These are phyloP conservation scores for Axilococcus clingmanii DNA, from an alignment of 139 green algal species.

Conservation along the genomic window DNA sequence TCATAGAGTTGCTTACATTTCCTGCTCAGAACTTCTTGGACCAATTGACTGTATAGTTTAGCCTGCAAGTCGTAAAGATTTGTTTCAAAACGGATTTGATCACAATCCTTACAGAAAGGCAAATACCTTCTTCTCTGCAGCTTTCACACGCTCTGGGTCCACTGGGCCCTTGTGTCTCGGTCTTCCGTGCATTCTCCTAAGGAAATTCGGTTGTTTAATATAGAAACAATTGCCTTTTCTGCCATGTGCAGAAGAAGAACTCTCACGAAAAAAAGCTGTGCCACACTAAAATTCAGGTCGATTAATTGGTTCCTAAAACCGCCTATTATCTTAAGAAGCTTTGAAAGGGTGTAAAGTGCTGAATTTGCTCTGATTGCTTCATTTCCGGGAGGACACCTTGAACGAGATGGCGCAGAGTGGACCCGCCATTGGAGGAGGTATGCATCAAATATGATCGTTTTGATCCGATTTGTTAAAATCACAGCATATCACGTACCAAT, in stretches of 20 bases:
- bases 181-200: constrained; percentile 25
- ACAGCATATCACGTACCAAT: background rate
- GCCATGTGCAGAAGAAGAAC: no score
- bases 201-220: background rate
- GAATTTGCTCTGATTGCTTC: background rate
- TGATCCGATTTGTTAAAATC: background rate
- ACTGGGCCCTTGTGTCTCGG: constrained; percentile 12
- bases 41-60: constrained; percentile 30
- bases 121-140: constrained; percentile 23
- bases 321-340: no score
- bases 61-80: constrained; percentile 15
- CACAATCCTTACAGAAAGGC: constrained; percentile 10
- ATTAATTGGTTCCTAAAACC: no score
- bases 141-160: constrained; percentile 23
- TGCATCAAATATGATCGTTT: no score
- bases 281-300: no score
- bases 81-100: background rate
- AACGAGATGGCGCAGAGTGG: no score
- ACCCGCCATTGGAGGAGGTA: no score
- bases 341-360: no score
- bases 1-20: constrained; percentile 8
- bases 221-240: no score
- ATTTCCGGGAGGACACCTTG: background rate
- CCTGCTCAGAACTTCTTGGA: constrained; percentile 37
- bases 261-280: no score